Evolutionary conservation across 768 basidiomycete genomes (phyloP).

Genomic region (Heimioporus sp.): DNA sequence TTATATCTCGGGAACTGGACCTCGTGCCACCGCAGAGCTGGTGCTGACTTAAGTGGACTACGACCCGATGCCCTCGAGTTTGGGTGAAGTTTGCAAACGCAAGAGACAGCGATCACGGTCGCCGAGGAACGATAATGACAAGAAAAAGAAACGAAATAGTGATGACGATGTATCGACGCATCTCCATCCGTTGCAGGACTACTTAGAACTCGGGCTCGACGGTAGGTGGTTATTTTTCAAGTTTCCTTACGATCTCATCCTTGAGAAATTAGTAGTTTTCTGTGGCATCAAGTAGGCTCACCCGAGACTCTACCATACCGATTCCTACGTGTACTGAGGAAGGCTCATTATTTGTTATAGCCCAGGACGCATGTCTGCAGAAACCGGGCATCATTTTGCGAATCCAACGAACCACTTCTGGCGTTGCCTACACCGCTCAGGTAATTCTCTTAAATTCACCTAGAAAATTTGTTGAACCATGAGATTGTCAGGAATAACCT

Average conservation of each 20-base stretch:
- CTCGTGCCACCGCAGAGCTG: too few relatives aligned
- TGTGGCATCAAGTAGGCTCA: conserved; percentile 77
- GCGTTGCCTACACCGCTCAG: conserved; percentile 65
- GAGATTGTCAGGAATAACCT: conserved; percentile 51
- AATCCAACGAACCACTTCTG: conserved; percentile 84
- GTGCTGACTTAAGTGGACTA: too few relatives aligned
- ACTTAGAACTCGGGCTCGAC: conserved; percentile 52
- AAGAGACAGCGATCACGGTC: too few relatives aligned
- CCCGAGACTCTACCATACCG: not conserved
- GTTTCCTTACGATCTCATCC: not conserved
- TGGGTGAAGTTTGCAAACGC: not conserved
- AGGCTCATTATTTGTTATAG: conserved; percentile 31
- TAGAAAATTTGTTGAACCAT: not conserved
- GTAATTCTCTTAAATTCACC: conserved; percentile 29
- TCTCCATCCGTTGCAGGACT: conserved; percentile 50
- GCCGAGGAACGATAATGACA: too few relatives aligned
- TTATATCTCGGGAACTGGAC: too few relatives aligned
- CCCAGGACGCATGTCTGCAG: conserved; percentile 66
- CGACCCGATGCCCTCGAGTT: too few relatives aligned
- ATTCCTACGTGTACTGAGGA: not conserved
- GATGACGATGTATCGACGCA: conserved; percentile 54
- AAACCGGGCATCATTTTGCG: conserved; percentile 75
- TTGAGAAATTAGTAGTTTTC: conserved; percentile 58
- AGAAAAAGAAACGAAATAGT: conserved; percentile 25
- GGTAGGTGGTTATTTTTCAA: conserved; percentile 37